Evolutionary conservation across 352 stramenopile species (phyloP).

Genomic region (Salisapilia sapeloensis): DNA sequence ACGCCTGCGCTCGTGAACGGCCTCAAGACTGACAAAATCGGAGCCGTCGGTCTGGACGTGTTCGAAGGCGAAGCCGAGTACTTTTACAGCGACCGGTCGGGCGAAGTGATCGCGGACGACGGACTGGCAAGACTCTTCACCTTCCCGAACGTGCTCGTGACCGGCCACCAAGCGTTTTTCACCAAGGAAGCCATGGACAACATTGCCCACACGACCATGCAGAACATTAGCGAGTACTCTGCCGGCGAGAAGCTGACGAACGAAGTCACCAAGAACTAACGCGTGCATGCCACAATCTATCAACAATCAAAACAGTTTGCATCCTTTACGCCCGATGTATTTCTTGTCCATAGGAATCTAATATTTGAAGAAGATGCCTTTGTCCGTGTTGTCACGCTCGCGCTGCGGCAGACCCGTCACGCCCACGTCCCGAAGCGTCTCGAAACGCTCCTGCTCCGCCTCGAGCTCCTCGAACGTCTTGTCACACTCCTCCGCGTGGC

Average conservation of each 20-base stretch:
- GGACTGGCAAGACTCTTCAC: conserved; percentile 58
- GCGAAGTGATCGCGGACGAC: conserved; percentile 45
- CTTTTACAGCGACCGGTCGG: conserved; percentile 65
- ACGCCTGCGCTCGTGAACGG: conserved; percentile 63
- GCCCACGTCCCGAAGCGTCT: conserved; percentile 65
- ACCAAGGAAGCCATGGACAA: conserved; percentile 57
- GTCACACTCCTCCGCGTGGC: conserved; percentile 53
- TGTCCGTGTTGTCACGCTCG: conserved; percentile 51
- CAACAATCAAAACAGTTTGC: no score
- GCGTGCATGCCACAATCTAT: no score
- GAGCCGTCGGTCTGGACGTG: conserved; percentile 74
- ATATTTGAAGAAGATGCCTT: conserved; percentile 80
- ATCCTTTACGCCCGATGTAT: no score
- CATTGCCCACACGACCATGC: conserved; percentile 56
- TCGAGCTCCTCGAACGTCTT: conserved; percentile 79
- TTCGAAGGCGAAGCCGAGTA: conserved; percentile 66
- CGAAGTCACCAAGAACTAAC: conserved; percentile 27
- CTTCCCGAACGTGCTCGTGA: conserved; percentile 72
- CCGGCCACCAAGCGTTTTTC: conserved; percentile 67
- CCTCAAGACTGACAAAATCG: conserved; percentile 67
- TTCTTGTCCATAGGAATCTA: conserved; percentile 33
- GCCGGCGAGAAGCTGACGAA: conserved; percentile 25
- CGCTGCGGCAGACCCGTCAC: conserved; percentile 64
- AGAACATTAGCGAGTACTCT: conserved; percentile 45
- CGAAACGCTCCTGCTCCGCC: conserved; percentile 49